These are phyloP conservation scores for Fagus crenata DNA, from an alignment of 306 rosid genomes.

Conservation along the genomic window DNA sequence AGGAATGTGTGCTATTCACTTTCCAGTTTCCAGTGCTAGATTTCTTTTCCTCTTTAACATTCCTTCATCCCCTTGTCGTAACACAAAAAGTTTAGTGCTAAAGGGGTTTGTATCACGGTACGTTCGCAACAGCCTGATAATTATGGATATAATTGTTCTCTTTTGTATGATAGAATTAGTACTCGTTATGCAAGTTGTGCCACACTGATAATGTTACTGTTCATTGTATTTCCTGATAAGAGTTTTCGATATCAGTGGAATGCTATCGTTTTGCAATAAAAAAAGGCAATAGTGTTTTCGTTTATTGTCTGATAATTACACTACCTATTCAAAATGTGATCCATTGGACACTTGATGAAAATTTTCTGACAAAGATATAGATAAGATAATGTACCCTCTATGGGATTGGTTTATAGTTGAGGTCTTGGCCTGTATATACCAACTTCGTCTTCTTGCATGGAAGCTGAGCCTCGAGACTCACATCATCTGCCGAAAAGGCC, in stretches of 20 bases:
- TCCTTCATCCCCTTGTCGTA: not conserved
- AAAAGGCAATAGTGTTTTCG: not conserved
- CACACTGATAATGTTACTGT: not conserved
- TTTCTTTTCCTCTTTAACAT: not conserved
- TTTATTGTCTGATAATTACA: not conserved
- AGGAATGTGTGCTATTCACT: not conserved
- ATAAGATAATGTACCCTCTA: not conserved
- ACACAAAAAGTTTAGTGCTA: not conserved
- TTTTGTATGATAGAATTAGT: not conserved
- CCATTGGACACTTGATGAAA: not conserved
- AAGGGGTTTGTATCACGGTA: not conserved
- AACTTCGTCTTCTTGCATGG: not conserved
- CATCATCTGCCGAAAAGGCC: not conserved
- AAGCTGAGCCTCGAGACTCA: not conserved
- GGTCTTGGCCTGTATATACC: not conserved
- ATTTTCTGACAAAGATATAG: not conserved
- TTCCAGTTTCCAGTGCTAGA: not conserved
- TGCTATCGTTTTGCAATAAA: not conserved
- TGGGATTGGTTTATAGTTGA: not conserved
- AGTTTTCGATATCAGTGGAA: not conserved
- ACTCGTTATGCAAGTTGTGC: not conserved
- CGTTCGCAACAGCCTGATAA: not conserved
- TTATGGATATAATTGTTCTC: not conserved
- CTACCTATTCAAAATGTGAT: not conserved
- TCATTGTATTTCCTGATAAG: not conserved